phyloP scores from a whole-genome alignment of 345 rosid species.

The Populus deltoides region DNA sequence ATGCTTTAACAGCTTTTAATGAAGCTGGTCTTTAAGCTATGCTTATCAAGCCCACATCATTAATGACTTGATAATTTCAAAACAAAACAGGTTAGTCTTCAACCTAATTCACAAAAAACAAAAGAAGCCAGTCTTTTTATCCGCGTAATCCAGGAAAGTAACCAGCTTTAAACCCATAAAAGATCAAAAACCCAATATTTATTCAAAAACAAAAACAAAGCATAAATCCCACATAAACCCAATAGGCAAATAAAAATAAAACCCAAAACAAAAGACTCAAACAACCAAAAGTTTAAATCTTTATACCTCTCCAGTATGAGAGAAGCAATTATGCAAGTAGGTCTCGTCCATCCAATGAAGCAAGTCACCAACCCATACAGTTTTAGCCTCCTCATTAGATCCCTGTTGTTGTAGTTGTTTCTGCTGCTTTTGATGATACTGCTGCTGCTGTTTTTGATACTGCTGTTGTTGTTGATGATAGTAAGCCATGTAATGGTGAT shows the following conservation, averaged over 20 bases:
- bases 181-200: background rate
- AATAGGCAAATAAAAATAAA: background rate
- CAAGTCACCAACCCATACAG: constrained; percentile 79
- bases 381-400: constrained; percentile 59
- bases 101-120: background rate
- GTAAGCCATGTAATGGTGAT: constrained; percentile 53
- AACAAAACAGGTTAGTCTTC: background rate
- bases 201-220: background rate
- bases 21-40: background rate
- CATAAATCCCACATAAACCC: background rate
- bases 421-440: constrained; percentile 27
- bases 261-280: background rate
- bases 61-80: background rate
- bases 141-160: background rate
- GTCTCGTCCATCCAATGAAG: constrained; percentile 84
- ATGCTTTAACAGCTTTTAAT: background rate
- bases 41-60: background rate
- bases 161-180: background rate
- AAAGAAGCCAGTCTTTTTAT: background rate
- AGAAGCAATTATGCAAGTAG: constrained; percentile 69
- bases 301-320: constrained; percentile 69
- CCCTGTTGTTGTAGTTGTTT: constrained; percentile 32
- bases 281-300: too few relatives aligned
- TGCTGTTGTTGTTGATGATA: constrained; percentile 34
- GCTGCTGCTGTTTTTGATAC: constrained; percentile 11